These are phyloP conservation scores for Erigeron philadelphicus DNA, from an alignment of 140 eudicot genomes.

Conservation along the genomic window DNA sequence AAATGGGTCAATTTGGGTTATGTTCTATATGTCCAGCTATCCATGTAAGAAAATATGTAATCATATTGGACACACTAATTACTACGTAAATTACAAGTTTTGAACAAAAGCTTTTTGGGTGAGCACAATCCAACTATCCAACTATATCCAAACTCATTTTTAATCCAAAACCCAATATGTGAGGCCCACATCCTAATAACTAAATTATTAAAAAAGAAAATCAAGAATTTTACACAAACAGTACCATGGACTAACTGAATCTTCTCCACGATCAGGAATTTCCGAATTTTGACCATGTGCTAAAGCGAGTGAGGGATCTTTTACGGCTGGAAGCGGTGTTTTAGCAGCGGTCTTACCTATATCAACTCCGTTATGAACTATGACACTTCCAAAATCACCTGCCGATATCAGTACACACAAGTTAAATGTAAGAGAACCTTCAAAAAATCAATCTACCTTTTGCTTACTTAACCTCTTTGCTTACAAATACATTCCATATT, in stretches of 20 bases:
- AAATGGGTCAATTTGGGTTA: neutral
- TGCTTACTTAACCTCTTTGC: neutral
- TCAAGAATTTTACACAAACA: constrained; percentile 21
- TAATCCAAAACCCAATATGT: neutral
- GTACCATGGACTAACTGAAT: constrained; percentile 24
- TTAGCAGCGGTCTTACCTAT: constrained; percentile 36
- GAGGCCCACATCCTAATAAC: neutral
- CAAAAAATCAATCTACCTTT: constrained; percentile 10
- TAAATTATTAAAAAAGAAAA: neutral
- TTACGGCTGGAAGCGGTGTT: constrained; percentile 23
- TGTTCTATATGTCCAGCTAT: too few species aligned
- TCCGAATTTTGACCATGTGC: constrained; percentile 28
- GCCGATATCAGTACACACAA: constrained; percentile 17
- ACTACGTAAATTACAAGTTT: neutral
- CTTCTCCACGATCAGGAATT: constrained; percentile 15
- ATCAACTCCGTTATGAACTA: constrained; percentile 60
- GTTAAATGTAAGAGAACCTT: neutral
- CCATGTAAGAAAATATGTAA: neutral
- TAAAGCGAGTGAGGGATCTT: constrained; percentile 34
- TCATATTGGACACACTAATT: neutral
- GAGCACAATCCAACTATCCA: neutral
- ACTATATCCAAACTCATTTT: neutral
- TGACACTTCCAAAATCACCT: constrained; percentile 87
- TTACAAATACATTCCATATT: constrained; percentile 6
- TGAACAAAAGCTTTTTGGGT: neutral